Percentiles rank a stretch among this genome's conserved stretches.
Conservation (phyloP, 2,329 filamentous ascomycete genomes). For the Didymella exigua region DNA sequence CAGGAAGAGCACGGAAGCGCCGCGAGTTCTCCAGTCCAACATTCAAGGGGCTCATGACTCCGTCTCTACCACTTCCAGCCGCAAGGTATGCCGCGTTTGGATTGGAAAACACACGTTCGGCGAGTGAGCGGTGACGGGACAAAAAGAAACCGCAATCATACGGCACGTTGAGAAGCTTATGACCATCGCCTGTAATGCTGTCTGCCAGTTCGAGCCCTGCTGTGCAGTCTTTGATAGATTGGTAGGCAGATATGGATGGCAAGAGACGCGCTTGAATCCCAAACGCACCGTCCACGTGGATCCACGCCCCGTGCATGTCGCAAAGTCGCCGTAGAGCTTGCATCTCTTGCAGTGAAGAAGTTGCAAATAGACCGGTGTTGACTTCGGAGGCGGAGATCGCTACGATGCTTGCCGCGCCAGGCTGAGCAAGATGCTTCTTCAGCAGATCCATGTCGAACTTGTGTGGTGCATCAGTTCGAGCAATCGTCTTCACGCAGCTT, state of each 20-base stretch:
- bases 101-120: slow-evolving; percentile 74
- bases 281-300: slow-evolving; percentile 91
- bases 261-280: slow-evolving; percentile 79
- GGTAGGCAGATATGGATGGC: slow-evolving; percentile 61
- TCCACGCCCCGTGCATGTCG: slow-evolving; percentile 77
- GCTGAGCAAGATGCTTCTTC: slow-evolving; percentile 61
- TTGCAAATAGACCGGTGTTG: slow-evolving; percentile 84
- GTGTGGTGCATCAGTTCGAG: slow-evolving; percentile 64
- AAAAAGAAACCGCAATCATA: slow-evolving; percentile 94
- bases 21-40: slow-evolving; percentile 90
- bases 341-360: slow-evolving; percentile 62
- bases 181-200: slow-evolving; percentile 83
- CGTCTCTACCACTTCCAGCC: slow-evolving; percentile 43
- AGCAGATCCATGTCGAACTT: slow-evolving; percentile 71
- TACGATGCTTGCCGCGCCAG: slow-evolving; percentile 72
- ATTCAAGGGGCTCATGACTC: slow-evolving; percentile 81
- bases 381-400: slow-evolving; percentile 86
- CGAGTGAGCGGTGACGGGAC: slow-evolving; percentile 65
- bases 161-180: slow-evolving; percentile 93
- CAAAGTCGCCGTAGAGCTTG: slow-evolving; percentile 69
- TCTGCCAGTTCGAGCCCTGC: slow-evolving; percentile 80
- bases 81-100: slow-evolving; percentile 83
- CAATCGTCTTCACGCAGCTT: slow-evolving; percentile 67
- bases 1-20: slow-evolving; percentile 86
- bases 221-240: slow-evolving; percentile 56